These are phyloP conservation scores for Scytalidium lignicola DNA, from an alignment of 2,329 filamentous ascomycete species.

Conservation along the genomic window DNA sequence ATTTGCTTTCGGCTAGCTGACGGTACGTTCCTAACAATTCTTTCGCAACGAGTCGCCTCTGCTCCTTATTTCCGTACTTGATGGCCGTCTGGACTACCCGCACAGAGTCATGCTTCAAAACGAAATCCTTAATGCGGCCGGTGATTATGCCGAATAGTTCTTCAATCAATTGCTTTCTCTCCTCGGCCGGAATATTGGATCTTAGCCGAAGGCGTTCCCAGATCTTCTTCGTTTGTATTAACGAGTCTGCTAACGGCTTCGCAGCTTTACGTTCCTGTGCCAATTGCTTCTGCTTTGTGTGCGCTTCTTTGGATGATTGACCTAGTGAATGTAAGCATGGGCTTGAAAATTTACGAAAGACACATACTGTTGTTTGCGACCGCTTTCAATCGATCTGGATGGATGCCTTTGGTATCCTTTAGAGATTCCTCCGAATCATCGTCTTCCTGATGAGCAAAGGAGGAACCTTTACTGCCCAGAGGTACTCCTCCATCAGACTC, in stretches of 20 bases:
- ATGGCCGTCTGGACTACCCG: constrained; percentile 93
- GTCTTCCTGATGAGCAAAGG: constrained; percentile 23
- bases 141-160: constrained; percentile 91
- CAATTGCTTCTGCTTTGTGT: constrained; percentile 87
- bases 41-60: constrained; percentile 78
- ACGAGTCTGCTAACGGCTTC: constrained; percentile 87
- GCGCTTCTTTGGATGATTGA: constrained; percentile 74
- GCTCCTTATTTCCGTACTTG: constrained; percentile 85
- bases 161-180: constrained; percentile 78
- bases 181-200: constrained; percentile 85
- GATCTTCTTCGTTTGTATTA: constrained; percentile 87
- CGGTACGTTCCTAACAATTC: constrained; percentile 84
- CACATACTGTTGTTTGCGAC: constrained; percentile 15
- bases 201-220: constrained; percentile 94
- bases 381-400: constrained; percentile 28
- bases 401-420: constrained; percentile 27
- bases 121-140: constrained; percentile 87
- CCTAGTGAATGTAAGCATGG: constrained; percentile 32
- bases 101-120: constrained; percentile 98
- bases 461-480: constrained; percentile 5
- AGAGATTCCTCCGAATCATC: constrained; percentile 31
- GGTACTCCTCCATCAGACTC: constrained; percentile 29
- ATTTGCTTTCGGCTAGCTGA: constrained; percentile 85
- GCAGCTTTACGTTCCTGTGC: constrained; percentile 84
- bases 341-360: not conserved